Evolutionary conservation across 2,329 filamentous ascomycete species (phyloP).

Genomic region (Verruconis gallopava): DNA sequence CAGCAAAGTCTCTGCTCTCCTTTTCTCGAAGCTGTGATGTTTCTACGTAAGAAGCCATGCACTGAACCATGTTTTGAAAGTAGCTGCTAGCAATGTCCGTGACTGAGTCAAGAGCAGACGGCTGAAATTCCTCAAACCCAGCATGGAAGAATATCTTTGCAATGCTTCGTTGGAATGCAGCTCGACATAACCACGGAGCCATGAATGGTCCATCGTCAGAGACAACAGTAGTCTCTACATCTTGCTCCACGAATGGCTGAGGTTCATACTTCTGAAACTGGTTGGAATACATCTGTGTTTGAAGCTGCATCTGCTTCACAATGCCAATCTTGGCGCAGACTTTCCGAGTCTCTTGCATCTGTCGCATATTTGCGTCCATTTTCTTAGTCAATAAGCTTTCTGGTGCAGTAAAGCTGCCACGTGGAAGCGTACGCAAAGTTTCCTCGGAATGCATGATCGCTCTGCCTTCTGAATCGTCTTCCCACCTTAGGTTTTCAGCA

Average conservation of each 20-base stretch:
- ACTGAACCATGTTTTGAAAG: slow-evolving; percentile 69
- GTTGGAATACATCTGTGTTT: slow-evolving; percentile 94
- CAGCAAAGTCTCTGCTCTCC: slow-evolving; percentile 13
- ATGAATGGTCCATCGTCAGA: slow-evolving; percentile 83
- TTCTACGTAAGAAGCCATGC: slow-evolving; percentile 65
- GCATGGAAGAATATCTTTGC: slow-evolving; percentile 93
- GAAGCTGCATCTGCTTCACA: slow-evolving; percentile 98
- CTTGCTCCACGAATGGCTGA: slow-evolving; percentile 74
- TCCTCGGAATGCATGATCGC: slow-evolving; percentile 82
- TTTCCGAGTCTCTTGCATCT: slow-evolving; percentile 94
- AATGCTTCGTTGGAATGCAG: slow-evolving; percentile 78
- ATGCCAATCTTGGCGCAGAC: slow-evolving; percentile 92
- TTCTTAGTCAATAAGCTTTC: slow-evolving; percentile 61
- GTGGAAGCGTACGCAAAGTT: slow-evolving; percentile 63
- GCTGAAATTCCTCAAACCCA: slow-evolving; percentile 94
- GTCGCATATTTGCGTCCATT: slow-evolving; percentile 80
- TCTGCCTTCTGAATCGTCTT: slow-evolving; percentile 78
- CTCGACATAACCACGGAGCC: slow-evolving; percentile 66
- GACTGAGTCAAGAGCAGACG: slow-evolving; percentile 78
- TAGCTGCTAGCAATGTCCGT: slow-evolving; percentile 85
- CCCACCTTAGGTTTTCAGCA: slow-evolving; percentile 65
- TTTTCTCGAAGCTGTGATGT: slow-evolving; percentile 28
- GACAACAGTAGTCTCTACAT: slow-evolving; percentile 79
- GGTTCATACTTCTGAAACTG: slow-evolving; percentile 96
- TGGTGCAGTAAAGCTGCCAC: slow-evolving; percentile 62